Evolutionary conservation across 768 basidiomycete species (phyloP).

Genomic region (Suillus alpinus): DNA sequence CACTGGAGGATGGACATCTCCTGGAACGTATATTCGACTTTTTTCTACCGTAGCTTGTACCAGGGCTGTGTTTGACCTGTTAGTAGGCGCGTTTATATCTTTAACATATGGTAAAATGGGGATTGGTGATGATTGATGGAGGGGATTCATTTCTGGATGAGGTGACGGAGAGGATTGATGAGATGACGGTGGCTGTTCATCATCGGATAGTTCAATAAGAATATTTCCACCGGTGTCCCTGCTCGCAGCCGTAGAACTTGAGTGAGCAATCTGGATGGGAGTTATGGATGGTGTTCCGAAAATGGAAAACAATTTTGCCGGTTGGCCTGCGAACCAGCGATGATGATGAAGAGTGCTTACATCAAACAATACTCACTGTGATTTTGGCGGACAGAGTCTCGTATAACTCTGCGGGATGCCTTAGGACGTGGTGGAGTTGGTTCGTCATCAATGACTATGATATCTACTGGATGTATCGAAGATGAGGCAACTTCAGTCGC

Average conservation of each 20-base stretch:
- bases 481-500: not conserved
- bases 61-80: not conserved
- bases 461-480: not conserved
- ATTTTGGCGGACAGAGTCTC: not conserved
- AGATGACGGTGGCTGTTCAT: conserved; percentile 12
- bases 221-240: not conserved
- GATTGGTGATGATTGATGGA: not conserved
- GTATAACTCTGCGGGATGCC: not conserved
- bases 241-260: not conserved
- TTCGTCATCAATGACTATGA: conserved; percentile 4
- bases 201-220: conserved; percentile 10
- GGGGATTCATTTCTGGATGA: not conserved
- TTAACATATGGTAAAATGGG: not conserved
- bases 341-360: not conserved
- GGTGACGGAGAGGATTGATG: conserved; percentile 4
- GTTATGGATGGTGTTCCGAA: conserved; percentile 15
- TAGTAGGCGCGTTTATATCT: not conserved
- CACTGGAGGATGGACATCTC: not conserved
- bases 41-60: too few relatives aligned
- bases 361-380: not conserved
- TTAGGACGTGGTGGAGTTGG: conserved; percentile 2
- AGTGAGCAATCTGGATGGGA: not conserved
- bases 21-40: not conserved
- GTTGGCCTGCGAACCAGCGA: conserved; percentile 11
- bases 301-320: conserved; percentile 21